phyloP scores from a whole-genome alignment of 2,329 filamentous ascomycete genomes.

The Trichoderma sp. region DNA sequence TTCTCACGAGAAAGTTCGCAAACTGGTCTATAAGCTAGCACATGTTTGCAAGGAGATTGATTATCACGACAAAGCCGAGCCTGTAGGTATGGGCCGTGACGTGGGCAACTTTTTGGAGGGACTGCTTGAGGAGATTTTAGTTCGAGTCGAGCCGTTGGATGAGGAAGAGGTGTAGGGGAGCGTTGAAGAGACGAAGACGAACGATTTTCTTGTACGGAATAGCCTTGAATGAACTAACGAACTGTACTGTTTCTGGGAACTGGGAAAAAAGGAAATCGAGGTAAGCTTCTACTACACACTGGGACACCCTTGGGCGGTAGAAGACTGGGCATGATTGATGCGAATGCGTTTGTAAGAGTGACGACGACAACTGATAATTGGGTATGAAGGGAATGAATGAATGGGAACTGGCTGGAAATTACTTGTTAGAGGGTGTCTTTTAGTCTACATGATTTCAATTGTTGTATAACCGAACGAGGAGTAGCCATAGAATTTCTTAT shows the following conservation, averaged over 20 bases:
- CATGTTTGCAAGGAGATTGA: constrained; percentile 89
- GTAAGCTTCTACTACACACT: neutral
- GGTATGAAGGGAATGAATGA: neutral
- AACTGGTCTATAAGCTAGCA: constrained; percentile 79
- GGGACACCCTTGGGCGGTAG: neutral
- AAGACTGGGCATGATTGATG: neutral
- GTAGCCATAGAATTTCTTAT: constrained; percentile 15
- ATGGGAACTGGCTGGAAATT: constrained; percentile 9
- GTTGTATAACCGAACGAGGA: neutral
- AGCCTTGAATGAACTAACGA: neutral
- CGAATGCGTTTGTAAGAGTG: constrained; percentile 4
- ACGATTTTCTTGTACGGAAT: neutral
- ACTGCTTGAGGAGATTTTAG: constrained; percentile 88
- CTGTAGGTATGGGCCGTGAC: constrained; percentile 91
- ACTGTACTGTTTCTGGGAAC: neutral
- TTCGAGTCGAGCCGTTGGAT: constrained; percentile 85
- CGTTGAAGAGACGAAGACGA: neutral
- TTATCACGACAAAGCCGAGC: constrained; percentile 78
- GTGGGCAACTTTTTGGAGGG: constrained; percentile 89
- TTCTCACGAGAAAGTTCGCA: constrained; percentile 79
- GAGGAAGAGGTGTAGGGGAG: constrained; percentile 57
- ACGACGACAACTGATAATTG: constrained; percentile 13
- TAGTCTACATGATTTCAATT: neutral
- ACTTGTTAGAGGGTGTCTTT: neutral
- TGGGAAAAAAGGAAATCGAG: neutral